phyloP scores from a whole-genome alignment of 2,329 filamentous ascomycete species.

The Colletotrichum agaves region DNA sequence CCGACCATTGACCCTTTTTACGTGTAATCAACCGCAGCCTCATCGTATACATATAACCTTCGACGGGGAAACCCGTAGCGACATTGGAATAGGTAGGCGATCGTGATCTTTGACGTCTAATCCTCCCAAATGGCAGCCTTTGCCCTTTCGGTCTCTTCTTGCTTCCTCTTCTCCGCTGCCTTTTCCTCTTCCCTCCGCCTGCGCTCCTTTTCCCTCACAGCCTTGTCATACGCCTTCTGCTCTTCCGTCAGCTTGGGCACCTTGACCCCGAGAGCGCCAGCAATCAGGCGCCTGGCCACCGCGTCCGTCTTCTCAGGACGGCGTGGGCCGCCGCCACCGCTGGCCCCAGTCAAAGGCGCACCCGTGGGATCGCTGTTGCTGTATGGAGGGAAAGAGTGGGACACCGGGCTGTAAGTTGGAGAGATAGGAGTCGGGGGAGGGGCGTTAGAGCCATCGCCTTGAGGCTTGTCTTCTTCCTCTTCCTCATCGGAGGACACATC shows the following conservation, averaged over 20 bases:
- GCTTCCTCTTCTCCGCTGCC: conserved; percentile 68
- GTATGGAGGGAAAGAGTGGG: conserved; percentile 40
- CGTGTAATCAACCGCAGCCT: too few relatives aligned
- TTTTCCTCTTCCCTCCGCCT: conserved; percentile 79
- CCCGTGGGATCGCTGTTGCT: conserved; percentile 36
- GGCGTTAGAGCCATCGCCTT: conserved; percentile 52
- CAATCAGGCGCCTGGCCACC: conserved; percentile 89
- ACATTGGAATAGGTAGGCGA: background rate
- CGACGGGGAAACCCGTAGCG: background rate
- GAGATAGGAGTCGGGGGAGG: conserved; percentile 77
- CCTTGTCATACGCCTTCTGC: conserved; percentile 85
- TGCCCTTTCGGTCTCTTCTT: conserved; percentile 76
- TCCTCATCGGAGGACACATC: conserved; percentile 40
- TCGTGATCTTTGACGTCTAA: conserved; percentile 46
- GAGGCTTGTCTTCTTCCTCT: conserved; percentile 43
- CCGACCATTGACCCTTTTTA: too few relatives aligned
- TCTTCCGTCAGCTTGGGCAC: conserved; percentile 87
- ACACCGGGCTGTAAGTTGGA: conserved; percentile 52
- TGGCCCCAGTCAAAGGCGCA: background rate
- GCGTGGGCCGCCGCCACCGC: conserved; percentile 41
- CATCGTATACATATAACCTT: background rate
- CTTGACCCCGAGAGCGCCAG: conserved; percentile 84
- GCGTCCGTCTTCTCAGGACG: conserved; percentile 94
- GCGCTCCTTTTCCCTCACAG: conserved; percentile 85
- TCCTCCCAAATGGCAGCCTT: conserved; percentile 90